Conservation (phyloP, 805 yeast genomes). For the Lachancea dasiensis region DNA sequence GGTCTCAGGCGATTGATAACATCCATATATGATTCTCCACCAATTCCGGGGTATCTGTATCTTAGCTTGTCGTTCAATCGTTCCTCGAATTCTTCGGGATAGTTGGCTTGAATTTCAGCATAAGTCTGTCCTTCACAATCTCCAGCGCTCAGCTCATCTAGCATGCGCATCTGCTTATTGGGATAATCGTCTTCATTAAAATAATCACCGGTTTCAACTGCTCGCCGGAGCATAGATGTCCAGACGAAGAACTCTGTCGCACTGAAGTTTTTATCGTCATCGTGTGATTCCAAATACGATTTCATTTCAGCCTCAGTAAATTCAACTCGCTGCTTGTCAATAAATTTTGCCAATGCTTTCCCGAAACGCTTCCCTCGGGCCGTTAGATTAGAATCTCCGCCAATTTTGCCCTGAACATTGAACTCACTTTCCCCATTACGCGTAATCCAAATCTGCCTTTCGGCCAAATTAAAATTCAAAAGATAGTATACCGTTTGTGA, state of each 20-base stretch:
- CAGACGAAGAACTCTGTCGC: conserved; percentile 79
- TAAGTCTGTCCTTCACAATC: conserved; percentile 90
- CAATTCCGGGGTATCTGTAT: conserved; percentile 93
- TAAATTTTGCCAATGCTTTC: conserved; percentile 65
- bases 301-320: conserved; percentile 60
- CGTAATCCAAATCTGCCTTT: conserved; percentile 90
- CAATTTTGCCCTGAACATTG: conserved; percentile 78
- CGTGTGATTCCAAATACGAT: conserved; percentile 32
- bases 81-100: conserved; percentile 74
- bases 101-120: conserved; percentile 64
- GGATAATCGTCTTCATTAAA: conserved; percentile 73
- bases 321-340: conserved; percentile 60
- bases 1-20: conserved; percentile 88
- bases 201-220: conserved; percentile 68
- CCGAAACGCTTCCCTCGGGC: conserved; percentile 73
- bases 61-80: conserved; percentile 71
- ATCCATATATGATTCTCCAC: conserved; percentile 93
- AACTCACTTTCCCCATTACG: conserved; percentile 92
- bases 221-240: conserved; percentile 80
- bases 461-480: conserved; percentile 79
- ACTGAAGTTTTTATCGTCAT: conserved; percentile 25
- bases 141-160: conserved; percentile 92
- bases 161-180: conserved; percentile 83
- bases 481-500: conserved; percentile 90
- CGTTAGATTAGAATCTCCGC: conserved; percentile 84